Conservation (phyloP, 257 asterid species). For the Solanum paucissectum region DNA sequence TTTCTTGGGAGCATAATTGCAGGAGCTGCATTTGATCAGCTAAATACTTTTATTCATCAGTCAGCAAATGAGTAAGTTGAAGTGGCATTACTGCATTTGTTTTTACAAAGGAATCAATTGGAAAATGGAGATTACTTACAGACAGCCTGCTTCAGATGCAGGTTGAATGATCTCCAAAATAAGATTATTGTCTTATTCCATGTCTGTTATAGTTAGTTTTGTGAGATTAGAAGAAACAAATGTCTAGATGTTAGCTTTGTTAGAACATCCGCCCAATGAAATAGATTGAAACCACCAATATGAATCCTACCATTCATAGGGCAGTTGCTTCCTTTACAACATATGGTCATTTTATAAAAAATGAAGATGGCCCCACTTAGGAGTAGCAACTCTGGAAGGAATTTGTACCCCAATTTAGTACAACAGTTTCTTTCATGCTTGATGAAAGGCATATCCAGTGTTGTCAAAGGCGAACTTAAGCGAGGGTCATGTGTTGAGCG, state of each 20-base stretch:
- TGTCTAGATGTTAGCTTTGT: neutral
- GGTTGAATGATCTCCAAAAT: neutral
- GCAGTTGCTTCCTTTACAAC: neutral
- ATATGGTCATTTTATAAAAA: neutral
- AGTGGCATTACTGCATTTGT: neutral
- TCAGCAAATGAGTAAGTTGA: conserved; percentile 67
- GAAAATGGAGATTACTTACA: neutral
- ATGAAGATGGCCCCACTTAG: neutral
- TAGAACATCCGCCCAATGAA: neutral
- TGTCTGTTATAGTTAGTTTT: neutral
- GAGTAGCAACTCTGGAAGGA: neutral
- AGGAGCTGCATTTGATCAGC: conserved; percentile 88
- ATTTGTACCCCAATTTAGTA: neutral
- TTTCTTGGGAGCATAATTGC: conserved; percentile 78
- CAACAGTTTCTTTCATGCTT: neutral
- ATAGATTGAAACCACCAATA: neutral
- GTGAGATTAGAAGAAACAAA: neutral
- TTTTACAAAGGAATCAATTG: neutral
- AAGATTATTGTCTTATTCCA: neutral
- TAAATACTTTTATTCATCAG: conserved; percentile 49
- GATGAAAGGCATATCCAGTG: neutral
- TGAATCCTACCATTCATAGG: neutral
- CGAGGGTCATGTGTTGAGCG: neutral
- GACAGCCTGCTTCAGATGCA: neutral
- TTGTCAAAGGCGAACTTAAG: neutral